phyloP scores from a whole-genome alignment of 768 basidiomycete genomes.

The Mycena kentingensis region DNA sequence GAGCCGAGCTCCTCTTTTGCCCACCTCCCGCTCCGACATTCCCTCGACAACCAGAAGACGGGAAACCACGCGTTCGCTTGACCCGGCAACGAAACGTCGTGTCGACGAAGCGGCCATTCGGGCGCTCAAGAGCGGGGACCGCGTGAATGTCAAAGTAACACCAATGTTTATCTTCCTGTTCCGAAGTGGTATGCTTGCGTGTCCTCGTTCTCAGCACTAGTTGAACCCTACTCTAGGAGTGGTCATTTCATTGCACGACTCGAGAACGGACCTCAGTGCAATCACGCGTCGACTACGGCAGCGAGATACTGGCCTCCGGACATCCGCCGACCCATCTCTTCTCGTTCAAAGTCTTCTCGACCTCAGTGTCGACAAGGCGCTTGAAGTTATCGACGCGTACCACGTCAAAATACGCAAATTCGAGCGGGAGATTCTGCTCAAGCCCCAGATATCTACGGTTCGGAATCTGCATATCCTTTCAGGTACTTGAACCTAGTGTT shows the following conservation, averaged over 20 bases:
- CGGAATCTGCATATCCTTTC: conserved; percentile 69
- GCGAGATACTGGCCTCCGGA: conserved; percentile 61
- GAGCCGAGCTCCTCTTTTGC: conserved; percentile 14
- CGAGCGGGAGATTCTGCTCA: conserved; percentile 61
- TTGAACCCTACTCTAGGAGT: conserved; percentile 47
- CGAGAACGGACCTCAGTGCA: no score
- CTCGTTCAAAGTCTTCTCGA: conserved; percentile 73
- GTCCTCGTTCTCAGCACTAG: neutral
- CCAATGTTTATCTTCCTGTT: conserved; percentile 73
- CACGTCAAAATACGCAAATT: conserved; percentile 64
- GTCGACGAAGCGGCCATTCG: conserved; percentile 20
- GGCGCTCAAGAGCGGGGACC: conserved; percentile 47
- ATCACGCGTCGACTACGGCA: conserved; percentile 61
- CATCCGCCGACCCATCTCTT: conserved; percentile 67
- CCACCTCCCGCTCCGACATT: conserved; percentile 16
- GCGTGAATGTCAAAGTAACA: conserved; percentile 54
- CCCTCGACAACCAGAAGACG: neutral
- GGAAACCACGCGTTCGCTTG: neutral
- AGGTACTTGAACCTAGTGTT: no score
- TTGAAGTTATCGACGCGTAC: conserved; percentile 72
- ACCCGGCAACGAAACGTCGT: conserved; percentile 13
- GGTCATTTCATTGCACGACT: conserved; percentile 66
- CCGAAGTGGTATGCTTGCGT: conserved; percentile 51
- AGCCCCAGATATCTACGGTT: conserved; percentile 63
- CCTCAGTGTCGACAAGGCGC: conserved; percentile 63